A percentile compares a stretch with the other conserved stretches of the same genome.
Evolutionary conservation across 1,284 basidiomycete genomes (phyloP).

Genomic region (Melampsora americana): DNA sequence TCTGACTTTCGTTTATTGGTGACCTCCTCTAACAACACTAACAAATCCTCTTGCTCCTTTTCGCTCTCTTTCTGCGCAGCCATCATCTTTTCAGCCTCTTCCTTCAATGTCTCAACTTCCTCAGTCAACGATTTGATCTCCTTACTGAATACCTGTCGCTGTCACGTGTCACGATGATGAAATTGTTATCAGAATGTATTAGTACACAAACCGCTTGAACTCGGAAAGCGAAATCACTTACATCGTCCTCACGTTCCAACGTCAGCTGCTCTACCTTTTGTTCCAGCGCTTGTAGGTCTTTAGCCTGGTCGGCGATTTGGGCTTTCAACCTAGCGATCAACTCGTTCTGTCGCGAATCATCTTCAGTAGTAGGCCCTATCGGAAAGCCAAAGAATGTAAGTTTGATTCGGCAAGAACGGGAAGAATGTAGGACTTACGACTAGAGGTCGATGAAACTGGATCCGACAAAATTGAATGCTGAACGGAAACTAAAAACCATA

Average conservation of each 20-base stretch:
- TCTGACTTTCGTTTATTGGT: slow-evolving; percentile 77
- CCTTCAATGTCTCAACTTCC: slow-evolving; percentile 35
- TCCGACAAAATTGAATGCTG: slow-evolving; percentile 60
- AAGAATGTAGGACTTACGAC: slow-evolving; percentile 9
- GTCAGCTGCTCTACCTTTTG: slow-evolving; percentile 54
- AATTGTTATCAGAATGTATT: too few species aligned
- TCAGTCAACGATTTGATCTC: slow-evolving; percentile 12
- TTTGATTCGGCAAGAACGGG: not conserved
- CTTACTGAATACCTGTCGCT: not conserved
- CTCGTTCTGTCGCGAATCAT: slow-evolving; percentile 71
- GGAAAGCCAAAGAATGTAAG: slow-evolving; percentile 29
- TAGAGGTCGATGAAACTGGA: slow-evolving; percentile 55
- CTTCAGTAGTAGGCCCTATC: slow-evolving; percentile 57
- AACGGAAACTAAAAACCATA: slow-evolving; percentile 56
- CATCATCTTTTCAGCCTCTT: slow-evolving; percentile 62
- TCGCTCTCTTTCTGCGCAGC: slow-evolving; percentile 72
- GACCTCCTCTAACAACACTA: slow-evolving; percentile 89
- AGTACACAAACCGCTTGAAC: too few species aligned
- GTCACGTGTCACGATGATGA: not conserved
- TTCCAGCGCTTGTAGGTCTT: slow-evolving; percentile 66
- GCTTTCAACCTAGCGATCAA: slow-evolving; percentile 75
- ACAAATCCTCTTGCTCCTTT: slow-evolving; percentile 89
- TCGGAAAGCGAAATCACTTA: not conserved
- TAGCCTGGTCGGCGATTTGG: slow-evolving; percentile 71
- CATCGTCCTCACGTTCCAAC: slow-evolving; percentile 50